Percentiles rank a stretch among this genome's conserved stretches.
Conservation (phyloP, 768 basidiomycete genomes). For the Sporobolomyces pararoseus region DNA sequence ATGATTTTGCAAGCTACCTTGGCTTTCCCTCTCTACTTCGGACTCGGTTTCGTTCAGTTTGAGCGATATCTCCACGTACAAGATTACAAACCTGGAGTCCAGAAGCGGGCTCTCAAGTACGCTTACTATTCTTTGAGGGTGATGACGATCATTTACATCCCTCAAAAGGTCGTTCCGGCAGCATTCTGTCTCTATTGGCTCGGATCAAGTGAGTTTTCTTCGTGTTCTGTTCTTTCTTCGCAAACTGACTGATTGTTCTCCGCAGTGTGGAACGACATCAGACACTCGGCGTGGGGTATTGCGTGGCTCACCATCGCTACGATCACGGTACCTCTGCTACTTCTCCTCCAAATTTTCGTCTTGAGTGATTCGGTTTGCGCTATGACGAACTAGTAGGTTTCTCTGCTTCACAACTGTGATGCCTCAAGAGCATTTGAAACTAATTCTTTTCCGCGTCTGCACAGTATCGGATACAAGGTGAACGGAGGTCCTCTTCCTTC, state of each 20-base stretch:
- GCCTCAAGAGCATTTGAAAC: too few species aligned
- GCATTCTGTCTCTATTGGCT: constrained; percentile 30
- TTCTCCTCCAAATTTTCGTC: constrained; percentile 25
- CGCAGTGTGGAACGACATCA: constrained; percentile 30
- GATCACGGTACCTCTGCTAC: not conserved
- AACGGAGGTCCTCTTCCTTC: constrained; percentile 2
- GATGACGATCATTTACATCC: not conserved
- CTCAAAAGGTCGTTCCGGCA: constrained; percentile 26
- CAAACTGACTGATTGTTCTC: too few species aligned
- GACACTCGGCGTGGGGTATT: not conserved
- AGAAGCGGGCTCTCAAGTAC: not conserved
- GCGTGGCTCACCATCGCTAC: constrained; percentile 25
- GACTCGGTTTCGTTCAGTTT: constrained; percentile 9
- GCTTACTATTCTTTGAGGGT: not conserved
- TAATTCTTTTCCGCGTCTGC: not conserved
- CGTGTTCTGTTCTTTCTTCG: not conserved
- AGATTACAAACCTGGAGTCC: not conserved
- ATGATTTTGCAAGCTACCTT: constrained; percentile 23
- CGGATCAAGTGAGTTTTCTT: constrained; percentile 2
- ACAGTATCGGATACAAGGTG: not conserved
- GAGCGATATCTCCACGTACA: constrained; percentile 8
- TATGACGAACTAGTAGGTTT: constrained; percentile 3
- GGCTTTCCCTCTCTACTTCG: constrained; percentile 10
- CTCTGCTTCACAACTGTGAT: too few species aligned
- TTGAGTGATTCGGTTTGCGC: constrained; percentile 2